Conservation (phyloP, 805 yeast species). For the Cyberlindnera petersonii region DNA sequence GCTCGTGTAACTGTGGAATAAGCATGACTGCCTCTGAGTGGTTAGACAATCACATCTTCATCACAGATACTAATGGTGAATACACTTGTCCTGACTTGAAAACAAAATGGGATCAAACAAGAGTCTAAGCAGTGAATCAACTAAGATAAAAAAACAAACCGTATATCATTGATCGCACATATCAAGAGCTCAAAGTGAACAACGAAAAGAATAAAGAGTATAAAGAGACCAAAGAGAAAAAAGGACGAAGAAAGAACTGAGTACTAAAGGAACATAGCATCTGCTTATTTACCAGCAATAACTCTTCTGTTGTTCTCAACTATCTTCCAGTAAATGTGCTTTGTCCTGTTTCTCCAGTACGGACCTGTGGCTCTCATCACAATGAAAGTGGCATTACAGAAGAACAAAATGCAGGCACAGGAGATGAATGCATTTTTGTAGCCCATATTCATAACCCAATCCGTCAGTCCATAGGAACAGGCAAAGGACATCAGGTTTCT, state of each 20-base stretch:
- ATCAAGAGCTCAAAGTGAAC: not conserved
- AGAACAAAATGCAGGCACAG: slow-evolving; percentile 15
- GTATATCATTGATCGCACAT: not conserved
- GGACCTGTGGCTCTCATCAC: slow-evolving; percentile 26
- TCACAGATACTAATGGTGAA: slow-evolving; percentile 10
- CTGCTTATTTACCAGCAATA: slow-evolving; percentile 2
- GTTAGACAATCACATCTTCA: slow-evolving; percentile 51
- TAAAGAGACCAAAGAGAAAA: no score
- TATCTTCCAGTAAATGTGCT: slow-evolving; percentile 21
- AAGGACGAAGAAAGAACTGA: no score
- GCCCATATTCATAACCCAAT: slow-evolving; percentile 51
- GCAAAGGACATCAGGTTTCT: slow-evolving; percentile 58
- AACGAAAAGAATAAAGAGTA: no score
- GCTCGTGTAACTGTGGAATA: slow-evolving; percentile 52
- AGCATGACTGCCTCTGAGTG: slow-evolving; percentile 48
- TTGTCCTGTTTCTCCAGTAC: slow-evolving; percentile 26
- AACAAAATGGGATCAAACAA: slow-evolving; percentile 8
- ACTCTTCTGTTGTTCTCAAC: slow-evolving; percentile 22
- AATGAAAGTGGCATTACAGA: slow-evolving; percentile 20
- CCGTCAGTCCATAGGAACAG: slow-evolving; percentile 54
- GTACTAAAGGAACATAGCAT: not conserved
- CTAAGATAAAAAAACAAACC: not conserved
- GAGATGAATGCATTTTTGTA: slow-evolving; percentile 53
- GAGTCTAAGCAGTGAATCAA: no score
- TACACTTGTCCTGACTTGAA: slow-evolving; percentile 10